Evolutionary conservation across 176 grass and related monocot genomes (phyloP), one percentile per base, ranked within the genome.

Genomic region (Miscanthus lutarioriparius): DNA sequence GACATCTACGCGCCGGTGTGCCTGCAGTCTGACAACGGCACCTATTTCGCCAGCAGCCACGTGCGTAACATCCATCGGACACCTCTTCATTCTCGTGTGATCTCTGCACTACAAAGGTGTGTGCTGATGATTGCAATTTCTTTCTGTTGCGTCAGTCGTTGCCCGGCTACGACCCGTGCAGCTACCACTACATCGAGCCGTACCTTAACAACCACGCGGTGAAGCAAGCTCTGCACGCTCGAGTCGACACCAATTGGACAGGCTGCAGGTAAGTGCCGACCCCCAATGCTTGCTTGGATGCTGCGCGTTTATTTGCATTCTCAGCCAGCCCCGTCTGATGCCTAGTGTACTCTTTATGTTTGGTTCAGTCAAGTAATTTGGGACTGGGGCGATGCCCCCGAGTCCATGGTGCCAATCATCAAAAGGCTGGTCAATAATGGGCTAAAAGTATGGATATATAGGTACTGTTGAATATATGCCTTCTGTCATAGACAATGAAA

Each of bases 1-100:
- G 41, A 87, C 75, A 90, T 90, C 16, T 87, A 90, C 47, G 87
- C 87, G 33, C 84, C 87, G 6, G 23, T 89, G 74, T 92, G 88
- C 76, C 30, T 89, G 2, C 8, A 28, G 27, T 0, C 35, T 3
- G 19, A 7, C 1, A 47, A 67, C 22, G 76, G 61, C 45, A 84
- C 69, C 16, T 17, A 12, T 8, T 74, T 48, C 69, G 25, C 77
- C 11, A 61, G 69, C 47, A 38, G 72, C 72, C 41, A 89, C 10
- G 78, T 85, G 77, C 68, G 82, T 58, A 39, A 1, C 32, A 3
- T 51, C 17, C 5, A 8, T 16, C 7, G 53, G 19, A 56, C 2
- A 56, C 7, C 22, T 23, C 56, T 25, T 59, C 22, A 59, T 11
- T 23, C 56, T 58, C 48, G 16, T 51, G 4, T 51, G 48, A 51